A percentile compares a stretch with the other conserved stretches of the same genome.
Evolutionary conservation across 805 yeast species (phyloP).

Genomic region (Candida nanaspora): DNA sequence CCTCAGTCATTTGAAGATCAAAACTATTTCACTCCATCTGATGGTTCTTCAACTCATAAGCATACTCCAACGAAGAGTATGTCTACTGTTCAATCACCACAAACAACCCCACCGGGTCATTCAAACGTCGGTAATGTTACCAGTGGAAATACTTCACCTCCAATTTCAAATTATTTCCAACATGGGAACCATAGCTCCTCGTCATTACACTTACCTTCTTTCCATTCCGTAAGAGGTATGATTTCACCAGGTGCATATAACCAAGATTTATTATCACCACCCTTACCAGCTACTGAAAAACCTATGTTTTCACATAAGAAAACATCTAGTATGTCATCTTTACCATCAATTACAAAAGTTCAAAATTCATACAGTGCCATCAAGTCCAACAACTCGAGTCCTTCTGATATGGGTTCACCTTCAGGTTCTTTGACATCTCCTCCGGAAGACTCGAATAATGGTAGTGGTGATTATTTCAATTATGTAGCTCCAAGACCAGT

Average conservation of each 20-base stretch:
- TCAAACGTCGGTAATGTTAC: too few species aligned
- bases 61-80: too few species aligned
- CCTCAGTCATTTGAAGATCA: not conserved
- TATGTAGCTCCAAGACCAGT: slow-evolving; percentile 21
- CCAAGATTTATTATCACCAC: not conserved
- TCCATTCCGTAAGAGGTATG: slow-evolving; percentile 14
- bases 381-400: slow-evolving; percentile 1
- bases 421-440: not conserved
- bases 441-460: not conserved
- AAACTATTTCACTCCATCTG: too few species aligned
- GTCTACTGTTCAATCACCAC: not conserved
- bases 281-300: too few species aligned
- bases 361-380: not conserved
- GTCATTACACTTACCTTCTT: slow-evolving; percentile 17
- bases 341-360: not conserved
- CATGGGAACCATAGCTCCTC: slow-evolving; percentile 6
- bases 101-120: slow-evolving; percentile 5
- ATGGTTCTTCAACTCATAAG: too few species aligned
- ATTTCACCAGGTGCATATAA: not conserved
- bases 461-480: slow-evolving; percentile 18
- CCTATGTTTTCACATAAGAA: not conserved
- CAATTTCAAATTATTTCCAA: not conserved
- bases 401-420: not conserved
- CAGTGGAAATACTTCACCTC: not conserved
- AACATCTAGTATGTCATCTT: not conserved